Conservation (phyloP, 768 basidiomycete species). For the Lentinula aciculospora region DNA sequence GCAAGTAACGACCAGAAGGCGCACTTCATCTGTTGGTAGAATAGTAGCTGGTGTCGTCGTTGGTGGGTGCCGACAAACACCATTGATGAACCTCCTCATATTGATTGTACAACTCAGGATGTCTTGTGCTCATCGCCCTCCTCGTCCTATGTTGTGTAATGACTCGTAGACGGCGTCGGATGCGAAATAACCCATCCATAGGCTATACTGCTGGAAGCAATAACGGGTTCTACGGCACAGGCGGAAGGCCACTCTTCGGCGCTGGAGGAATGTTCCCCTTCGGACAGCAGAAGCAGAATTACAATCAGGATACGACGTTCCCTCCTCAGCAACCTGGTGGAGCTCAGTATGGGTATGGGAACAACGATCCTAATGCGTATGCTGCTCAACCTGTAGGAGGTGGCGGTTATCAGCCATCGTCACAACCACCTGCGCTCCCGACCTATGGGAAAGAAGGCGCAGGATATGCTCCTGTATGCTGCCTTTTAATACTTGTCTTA, state of each 20-base stretch:
- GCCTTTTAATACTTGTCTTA: not conserved
- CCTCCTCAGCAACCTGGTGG: not conserved
- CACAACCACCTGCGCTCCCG: not conserved
- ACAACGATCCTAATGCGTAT: not conserved
- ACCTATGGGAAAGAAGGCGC: not conserved
- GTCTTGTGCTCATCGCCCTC: not conserved
- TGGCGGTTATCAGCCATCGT: not conserved
- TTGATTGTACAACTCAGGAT: not conserved
- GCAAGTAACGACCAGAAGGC: not conserved
- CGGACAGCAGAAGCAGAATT: not conserved
- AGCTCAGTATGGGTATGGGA: not conserved
- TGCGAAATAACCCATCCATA: not conserved
- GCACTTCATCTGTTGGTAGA: not conserved
- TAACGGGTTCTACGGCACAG: not conserved
- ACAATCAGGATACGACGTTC: not conserved
- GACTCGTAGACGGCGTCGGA: not conserved
- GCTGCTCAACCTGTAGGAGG: not conserved
- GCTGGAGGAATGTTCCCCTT: not conserved
- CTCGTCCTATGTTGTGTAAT: not conserved
- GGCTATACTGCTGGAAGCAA: not conserved
- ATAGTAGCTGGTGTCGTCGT: conserved; percentile 6
- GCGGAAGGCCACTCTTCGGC: not conserved
- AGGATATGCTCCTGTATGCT: not conserved
- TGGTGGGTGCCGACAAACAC: not conserved
- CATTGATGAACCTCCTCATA: not conserved